Percentiles rank a stretch among this genome's conserved stretches.
Evolutionary conservation across 2,329 filamentous ascomycete genomes (phyloP).

Genomic region (Talaromyces albobiverticillius): DNA sequence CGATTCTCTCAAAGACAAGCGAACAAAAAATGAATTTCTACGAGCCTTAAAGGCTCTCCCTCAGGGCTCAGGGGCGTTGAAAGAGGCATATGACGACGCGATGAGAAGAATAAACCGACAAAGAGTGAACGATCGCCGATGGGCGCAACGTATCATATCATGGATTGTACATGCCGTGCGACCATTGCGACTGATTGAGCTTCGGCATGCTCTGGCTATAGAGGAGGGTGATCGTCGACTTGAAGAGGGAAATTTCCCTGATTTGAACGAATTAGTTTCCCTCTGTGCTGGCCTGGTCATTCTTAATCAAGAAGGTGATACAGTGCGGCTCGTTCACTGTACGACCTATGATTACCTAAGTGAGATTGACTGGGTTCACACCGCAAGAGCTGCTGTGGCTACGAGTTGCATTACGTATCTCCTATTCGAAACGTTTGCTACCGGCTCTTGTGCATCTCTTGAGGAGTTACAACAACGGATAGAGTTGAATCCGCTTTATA

Average conservation of each 20-base stretch:
- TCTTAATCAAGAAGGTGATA: neutral
- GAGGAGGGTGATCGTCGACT: neutral
- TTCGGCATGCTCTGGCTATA: neutral
- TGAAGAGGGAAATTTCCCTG: neutral
- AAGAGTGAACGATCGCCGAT: neutral
- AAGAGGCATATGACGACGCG: neutral
- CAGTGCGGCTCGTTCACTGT: neutral
- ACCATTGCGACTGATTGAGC: neutral
- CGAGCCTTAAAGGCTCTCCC: neutral
- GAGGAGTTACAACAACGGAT: too few relatives aligned
- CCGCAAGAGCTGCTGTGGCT: too few relatives aligned
- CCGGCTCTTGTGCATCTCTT: too few relatives aligned
- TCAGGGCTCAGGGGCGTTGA: neutral
- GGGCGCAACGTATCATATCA: neutral
- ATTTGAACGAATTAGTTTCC: neutral
- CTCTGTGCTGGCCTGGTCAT: neutral
- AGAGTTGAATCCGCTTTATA: too few relatives aligned
- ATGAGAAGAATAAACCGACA: neutral
- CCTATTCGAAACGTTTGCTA: too few relatives aligned
- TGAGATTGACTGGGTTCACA: too few relatives aligned
- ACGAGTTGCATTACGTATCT: too few relatives aligned
- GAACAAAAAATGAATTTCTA: neutral
- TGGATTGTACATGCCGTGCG: neutral
- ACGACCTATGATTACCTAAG: neutral
- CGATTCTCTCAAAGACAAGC: neutral